phyloP scores from a whole-genome alignment of 495 filamentous ascomycete species.

The Hapsidospora chrysogenum region DNA sequence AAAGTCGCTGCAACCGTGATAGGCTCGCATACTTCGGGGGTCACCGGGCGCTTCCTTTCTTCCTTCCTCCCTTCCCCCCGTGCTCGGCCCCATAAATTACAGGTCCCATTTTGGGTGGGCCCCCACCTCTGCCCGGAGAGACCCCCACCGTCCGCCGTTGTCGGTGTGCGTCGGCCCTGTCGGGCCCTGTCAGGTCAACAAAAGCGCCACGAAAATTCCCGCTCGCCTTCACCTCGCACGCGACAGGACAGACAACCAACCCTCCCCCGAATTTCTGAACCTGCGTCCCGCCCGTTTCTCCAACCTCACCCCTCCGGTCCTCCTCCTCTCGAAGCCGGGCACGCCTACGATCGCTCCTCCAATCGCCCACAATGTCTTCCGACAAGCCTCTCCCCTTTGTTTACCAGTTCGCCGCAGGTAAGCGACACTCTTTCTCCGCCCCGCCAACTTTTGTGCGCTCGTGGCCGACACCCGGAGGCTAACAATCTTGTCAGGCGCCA shows the following conservation, averaged over 20 bases:
- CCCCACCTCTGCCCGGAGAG: too few species aligned
- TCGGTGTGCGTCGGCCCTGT: too few species aligned
- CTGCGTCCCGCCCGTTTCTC: too few species aligned
- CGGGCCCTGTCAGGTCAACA: too few species aligned
- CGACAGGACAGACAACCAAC: not conserved
- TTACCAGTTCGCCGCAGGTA: slow-evolving; percentile 74
- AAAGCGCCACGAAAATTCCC: not conserved
- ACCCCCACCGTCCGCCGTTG: too few species aligned
- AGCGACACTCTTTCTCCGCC: slow-evolving; percentile 9
- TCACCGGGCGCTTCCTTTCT: too few species aligned
- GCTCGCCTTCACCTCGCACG: not conserved
- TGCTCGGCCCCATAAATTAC: too few species aligned
- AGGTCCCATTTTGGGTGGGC: too few species aligned
- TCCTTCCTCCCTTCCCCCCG: too few species aligned
- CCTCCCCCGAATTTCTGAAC: not conserved
- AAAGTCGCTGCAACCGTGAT: too few species aligned
- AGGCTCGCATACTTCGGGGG: too few species aligned
- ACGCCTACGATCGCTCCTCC: slow-evolving; percentile 1
- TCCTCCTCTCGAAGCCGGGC: not conserved
- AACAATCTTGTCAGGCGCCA: slow-evolving; percentile 39
- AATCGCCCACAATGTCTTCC: slow-evolving; percentile 36
- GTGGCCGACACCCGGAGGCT: slow-evolving; percentile 3
- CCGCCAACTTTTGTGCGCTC: not conserved
- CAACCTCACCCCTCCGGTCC: slow-evolving; percentile 2
- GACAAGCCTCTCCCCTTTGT: slow-evolving; percentile 65